Conservation (phyloP, 163 green algal species). For the Chlamydomonas reinhardtii region DNA sequence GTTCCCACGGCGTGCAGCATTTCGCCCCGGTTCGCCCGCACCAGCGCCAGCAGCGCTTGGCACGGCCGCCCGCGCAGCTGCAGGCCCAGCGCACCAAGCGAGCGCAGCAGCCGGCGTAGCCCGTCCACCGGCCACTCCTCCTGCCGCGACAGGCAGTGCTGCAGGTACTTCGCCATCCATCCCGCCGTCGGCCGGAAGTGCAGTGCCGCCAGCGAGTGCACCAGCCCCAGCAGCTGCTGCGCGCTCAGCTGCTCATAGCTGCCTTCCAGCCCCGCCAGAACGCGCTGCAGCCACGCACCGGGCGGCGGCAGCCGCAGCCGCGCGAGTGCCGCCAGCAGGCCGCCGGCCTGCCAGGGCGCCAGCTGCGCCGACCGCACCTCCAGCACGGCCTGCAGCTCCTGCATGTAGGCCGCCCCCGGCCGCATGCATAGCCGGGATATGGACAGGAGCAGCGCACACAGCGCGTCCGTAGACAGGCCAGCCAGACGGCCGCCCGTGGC, state of each 20-base stretch:
- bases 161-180: constrained; percentile 5
- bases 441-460: background rate
- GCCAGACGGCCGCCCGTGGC: background rate
- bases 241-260: background rate
- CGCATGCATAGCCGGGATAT: constrained; percentile 2
- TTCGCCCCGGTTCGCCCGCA: constrained; percentile 1
- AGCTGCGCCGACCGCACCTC: background rate
- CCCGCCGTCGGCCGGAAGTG: background rate
- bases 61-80: background rate
- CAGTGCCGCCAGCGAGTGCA: constrained; percentile 13
- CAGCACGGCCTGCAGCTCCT: background rate
- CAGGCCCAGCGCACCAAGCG: background rate
- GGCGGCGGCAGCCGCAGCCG: background rate
- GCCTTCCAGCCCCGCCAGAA: background rate
- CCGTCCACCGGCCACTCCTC: background rate
- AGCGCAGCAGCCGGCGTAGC: background rate
- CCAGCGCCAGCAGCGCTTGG: constrained; percentile 1
- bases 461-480: background rate
- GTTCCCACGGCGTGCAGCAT: background rate
- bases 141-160: constrained; percentile 6
- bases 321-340: constrained; percentile 12
- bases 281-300: background rate
- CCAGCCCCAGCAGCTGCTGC: constrained; percentile 19
- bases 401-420: background rate
- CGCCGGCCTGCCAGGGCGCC: constrained; percentile 6